These are phyloP conservation scores for Amanita rimosa DNA, from an alignment of 768 basidiomycete species.

Conservation along the genomic window DNA sequence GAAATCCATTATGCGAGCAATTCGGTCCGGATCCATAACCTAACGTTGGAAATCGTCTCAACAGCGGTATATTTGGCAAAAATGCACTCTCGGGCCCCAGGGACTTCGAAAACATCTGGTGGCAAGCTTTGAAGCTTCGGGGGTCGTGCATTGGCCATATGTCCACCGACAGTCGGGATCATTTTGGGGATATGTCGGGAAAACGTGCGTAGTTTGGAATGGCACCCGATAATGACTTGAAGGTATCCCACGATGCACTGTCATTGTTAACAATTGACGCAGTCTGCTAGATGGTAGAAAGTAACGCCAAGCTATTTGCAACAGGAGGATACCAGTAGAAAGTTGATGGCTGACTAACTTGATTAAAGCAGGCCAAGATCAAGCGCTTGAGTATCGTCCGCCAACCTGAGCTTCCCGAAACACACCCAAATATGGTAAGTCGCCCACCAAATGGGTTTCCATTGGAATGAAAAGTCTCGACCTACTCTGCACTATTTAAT, in stretches of 20 bases:
- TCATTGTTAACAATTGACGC: slow-evolving; percentile 33
- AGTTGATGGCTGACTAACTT: too few species aligned
- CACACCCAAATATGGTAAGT: too few species aligned
- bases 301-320: slow-evolving; percentile 18
- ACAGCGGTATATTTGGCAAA: neutral
- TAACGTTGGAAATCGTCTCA: slow-evolving; percentile 21
- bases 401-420: too few species aligned
- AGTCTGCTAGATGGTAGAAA: slow-evolving; percentile 32
- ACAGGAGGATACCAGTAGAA: slow-evolving; percentile 29
- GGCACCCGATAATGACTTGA: slow-evolving; percentile 26
- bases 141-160: slow-evolving; percentile 25
- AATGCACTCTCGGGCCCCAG: slow-evolving; percentile 27
- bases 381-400: too few species aligned
- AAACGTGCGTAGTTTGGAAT: slow-evolving; percentile 33
- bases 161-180: slow-evolving; percentile 52
- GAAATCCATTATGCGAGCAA: slow-evolving; percentile 53
- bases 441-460: too few species aligned
- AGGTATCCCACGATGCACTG: slow-evolving; percentile 28
- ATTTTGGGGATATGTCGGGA: slow-evolving; percentile 20
- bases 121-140: slow-evolving; percentile 35
- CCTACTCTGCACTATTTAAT: too few species aligned
- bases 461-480: too few species aligned
- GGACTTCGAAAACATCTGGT: slow-evolving; percentile 31
- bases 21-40: slow-evolving; percentile 57
- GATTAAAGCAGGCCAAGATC: too few species aligned